Evolutionary conservation across 164 flowering plant species (phyloP), one percentile per base, ranked within the genome.

Genomic region (Aristolochia fimbriata): DNA sequence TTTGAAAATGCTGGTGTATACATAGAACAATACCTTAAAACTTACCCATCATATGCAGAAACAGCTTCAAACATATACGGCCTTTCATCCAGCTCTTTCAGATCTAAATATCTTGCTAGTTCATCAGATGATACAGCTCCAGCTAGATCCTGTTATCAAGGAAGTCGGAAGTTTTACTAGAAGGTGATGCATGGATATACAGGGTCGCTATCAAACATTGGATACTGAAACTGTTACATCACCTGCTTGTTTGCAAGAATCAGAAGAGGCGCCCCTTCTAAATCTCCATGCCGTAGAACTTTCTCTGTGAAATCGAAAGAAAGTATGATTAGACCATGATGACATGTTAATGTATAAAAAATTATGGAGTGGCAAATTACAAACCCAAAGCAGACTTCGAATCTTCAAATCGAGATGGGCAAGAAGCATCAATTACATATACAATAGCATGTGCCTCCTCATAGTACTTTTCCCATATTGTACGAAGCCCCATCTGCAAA

Each of bases 401-500:
- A 75, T 94, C 99, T 79, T 94, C 99, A 77, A 94, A 94, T 12
- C 93, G 88, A 46, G 89, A 81, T 14, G 96, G 95, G 70, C 77
- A 77, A 61, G 95, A 76, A 65, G 97, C 95, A 77, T 94, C 99
- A 59, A 94, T 83, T 15, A 94, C 96, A 81, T 54, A 94, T 49
- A 94, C 70, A 61, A 94, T 79, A 57, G 96, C 97, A 86, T 93
- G 97, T 45, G 99, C 93, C 74, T 93, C 99, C 71, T 93, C 99
- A 77, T 88, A 93, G 71, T 93, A 93, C 66, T 93, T 93, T 71
- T 93, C 99, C 99, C 99, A 94, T 55, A 94, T 94, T 62, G 97
- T 80, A 41, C 97, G 93, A 55, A 94, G 91, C 63, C 97, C 95
- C 66, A 78, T 83, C 99, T 93, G 82, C 60, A 37, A 37, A 37